phyloP scores from a whole-genome alignment of 306 rosid species.

The Pyrus betulifolia region DNA sequence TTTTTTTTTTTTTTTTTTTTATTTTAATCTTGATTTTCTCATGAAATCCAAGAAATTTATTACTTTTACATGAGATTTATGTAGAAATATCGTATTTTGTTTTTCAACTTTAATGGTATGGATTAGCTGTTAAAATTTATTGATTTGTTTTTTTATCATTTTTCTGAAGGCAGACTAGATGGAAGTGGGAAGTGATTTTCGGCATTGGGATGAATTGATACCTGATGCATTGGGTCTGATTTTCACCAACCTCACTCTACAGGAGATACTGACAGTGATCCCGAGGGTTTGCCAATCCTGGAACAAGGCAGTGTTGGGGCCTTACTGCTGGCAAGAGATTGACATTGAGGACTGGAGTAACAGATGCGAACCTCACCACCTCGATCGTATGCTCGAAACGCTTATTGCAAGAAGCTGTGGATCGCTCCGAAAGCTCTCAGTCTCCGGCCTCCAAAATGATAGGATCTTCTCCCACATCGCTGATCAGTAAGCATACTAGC shows the following conservation, averaged over 20 bases:
- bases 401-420: conserved; percentile 66
- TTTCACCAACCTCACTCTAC: conserved; percentile 66
- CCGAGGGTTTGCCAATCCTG: conserved; percentile 93
- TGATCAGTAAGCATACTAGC: conserved; percentile 61
- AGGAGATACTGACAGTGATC: conserved; percentile 66
- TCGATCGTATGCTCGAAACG: conserved; percentile 65
- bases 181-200: conserved; percentile 51
- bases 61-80: not conserved
- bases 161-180: conserved; percentile 35
- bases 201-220: conserved; percentile 87
- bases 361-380: conserved; percentile 44
- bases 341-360: conserved; percentile 89
- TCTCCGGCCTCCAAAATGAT: conserved; percentile 57
- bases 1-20: not conserved
- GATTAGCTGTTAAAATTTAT: not conserved
- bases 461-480: conserved; percentile 67
- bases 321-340: conserved; percentile 96
- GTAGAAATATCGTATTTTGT: not conserved
- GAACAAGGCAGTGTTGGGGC: conserved; percentile 72
- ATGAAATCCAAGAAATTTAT: not conserved
- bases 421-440: conserved; percentile 74
- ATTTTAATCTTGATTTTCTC: not conserved
- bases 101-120: not conserved
- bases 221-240: conserved; percentile 88
- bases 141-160: not conserved